Conservation (phyloP, 106 monocot species). For the Amphibolis antarctica region DNA sequence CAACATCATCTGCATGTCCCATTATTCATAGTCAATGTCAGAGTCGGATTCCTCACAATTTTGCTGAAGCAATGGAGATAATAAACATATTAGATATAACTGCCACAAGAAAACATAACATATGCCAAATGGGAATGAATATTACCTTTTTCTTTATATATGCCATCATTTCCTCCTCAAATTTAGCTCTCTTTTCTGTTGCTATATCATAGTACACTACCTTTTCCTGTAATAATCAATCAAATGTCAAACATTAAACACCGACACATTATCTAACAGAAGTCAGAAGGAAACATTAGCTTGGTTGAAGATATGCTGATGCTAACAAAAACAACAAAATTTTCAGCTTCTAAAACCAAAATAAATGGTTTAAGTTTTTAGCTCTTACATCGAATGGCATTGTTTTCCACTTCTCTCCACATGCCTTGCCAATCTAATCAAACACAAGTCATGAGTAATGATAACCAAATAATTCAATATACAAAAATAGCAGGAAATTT, state of each 20-base stretch:
- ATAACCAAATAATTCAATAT: neutral
- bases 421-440: slow-evolving; percentile 86
- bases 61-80: slow-evolving; percentile 25
- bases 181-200: slow-evolving; percentile 73
- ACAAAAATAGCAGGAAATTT: neutral
- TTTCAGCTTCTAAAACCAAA: neutral
- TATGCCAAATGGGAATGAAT: neutral
- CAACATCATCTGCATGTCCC: neutral
- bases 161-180: slow-evolving; percentile 59
- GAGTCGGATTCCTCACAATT: slow-evolving; percentile 39
- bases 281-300: no score
- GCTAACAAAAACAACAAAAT: neutral
- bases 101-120: neutral
- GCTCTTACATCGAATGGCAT: slow-evolving; percentile 68
- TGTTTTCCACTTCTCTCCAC: slow-evolving; percentile 94
- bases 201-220: slow-evolving; percentile 86
- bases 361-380: neutral
- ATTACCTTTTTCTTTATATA: slow-evolving; percentile 70
- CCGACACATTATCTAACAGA: neutral
- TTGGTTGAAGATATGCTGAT: neutral
- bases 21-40: slow-evolving; percentile 1
- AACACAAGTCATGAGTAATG: neutral
- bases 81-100: neutral
- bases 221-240: slow-evolving; percentile 46
- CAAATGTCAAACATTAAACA: neutral